Evolutionary conservation across 345 rosid species (phyloP), one percentile per base, ranked within the genome.

Genomic region (Populus tremula): DNA sequence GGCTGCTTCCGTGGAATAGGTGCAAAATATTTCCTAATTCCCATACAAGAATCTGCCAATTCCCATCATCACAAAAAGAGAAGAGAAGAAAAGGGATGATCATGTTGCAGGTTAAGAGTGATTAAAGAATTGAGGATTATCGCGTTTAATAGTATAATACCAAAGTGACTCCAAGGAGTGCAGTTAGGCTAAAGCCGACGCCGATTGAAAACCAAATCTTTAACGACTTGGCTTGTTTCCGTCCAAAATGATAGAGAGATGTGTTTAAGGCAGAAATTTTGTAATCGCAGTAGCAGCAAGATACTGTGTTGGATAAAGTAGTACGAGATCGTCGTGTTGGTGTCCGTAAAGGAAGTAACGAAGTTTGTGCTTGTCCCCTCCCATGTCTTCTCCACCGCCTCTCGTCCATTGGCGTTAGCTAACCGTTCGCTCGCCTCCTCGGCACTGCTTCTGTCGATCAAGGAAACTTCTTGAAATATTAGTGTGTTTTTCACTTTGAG

Each of bases 181-280:
- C 79, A 7, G 92, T 80, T 25, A 92, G 77, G 78, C 87, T 77
- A 79, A 93, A 93, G 27, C 94, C 96, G 61, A 90, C 86, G 20
- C 99, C 99, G 20, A 93, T 75, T 12, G 99, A 89, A 76, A 96
- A 96, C 99, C 98, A 96, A 27, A 86, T 29, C 70, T 67, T 79
- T 27, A 92, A 59, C 62, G 50, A 72, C 59, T 80, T 36, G 86
- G 94, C 85, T 64, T 89, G 85, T 70, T 84, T 81, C n/a, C 88
- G 81, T 73, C 98, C 98, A 49, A 93, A 69, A 45, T 87, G 88
- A 76, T 76, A 90, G n/a, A 93, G 82, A 33, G 86, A 79, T 45
- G 78, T 83, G 65, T 90, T 90, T 21, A 88, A 79, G 33, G 69
- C 77, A 4, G 80, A 74, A 75, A 91, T 81, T 71, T 88, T 92